Percentiles rank a stretch among this genome's conserved stretches.
Evolutionary conservation across 495 filamentous ascomycete species (phyloP).

Genomic region (Penicilliopsis zonata): DNA sequence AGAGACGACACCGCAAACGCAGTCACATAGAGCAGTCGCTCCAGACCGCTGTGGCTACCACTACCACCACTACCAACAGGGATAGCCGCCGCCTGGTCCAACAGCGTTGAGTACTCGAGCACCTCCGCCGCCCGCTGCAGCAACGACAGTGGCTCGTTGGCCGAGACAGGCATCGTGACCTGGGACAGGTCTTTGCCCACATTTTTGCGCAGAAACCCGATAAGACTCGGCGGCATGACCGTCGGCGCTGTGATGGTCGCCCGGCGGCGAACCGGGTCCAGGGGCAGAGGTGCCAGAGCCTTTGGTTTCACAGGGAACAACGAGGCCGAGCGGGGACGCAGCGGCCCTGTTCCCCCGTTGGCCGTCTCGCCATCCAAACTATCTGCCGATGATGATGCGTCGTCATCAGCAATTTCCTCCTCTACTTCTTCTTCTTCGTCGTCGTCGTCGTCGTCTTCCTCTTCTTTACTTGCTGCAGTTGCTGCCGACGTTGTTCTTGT

Average conservation of each 20-base stretch:
- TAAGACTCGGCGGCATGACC: slow-evolving; percentile 73
- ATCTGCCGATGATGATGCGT: slow-evolving; percentile 50
- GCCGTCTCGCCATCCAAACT: slow-evolving; percentile 28
- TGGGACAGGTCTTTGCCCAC: slow-evolving; percentile 95
- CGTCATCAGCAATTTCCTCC: slow-evolving; percentile 35
- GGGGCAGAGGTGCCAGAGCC: slow-evolving; percentile 65
- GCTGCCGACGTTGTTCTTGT: no score
- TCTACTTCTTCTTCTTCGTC: slow-evolving; percentile 35
- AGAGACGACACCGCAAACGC: slow-evolving; percentile 84
- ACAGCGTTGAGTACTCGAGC: slow-evolving; percentile 75
- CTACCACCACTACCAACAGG: no score
- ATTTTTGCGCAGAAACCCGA: slow-evolving; percentile 91
- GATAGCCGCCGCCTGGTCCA: slow-evolving; percentile 64
- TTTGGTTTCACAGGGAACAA: slow-evolving; percentile 66
- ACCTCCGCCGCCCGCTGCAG: slow-evolving; percentile 82
- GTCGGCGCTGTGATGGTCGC: slow-evolving; percentile 57
- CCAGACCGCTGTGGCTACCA: slow-evolving; percentile 41
- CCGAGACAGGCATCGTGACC: slow-evolving; percentile 92
- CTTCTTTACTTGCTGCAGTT: slow-evolving; percentile 11
- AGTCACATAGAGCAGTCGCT: slow-evolving; percentile 71
- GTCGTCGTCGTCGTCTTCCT: slow-evolving; percentile 36
- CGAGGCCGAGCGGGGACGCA: slow-evolving; percentile 31
- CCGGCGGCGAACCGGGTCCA: slow-evolving; percentile 54
- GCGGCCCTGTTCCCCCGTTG: slow-evolving; percentile 21
- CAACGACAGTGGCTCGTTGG: slow-evolving; percentile 85